Evolutionary conservation across 495 filamentous ascomycete genomes (phyloP).

Genomic region (Mycothermus thermophilus): DNA sequence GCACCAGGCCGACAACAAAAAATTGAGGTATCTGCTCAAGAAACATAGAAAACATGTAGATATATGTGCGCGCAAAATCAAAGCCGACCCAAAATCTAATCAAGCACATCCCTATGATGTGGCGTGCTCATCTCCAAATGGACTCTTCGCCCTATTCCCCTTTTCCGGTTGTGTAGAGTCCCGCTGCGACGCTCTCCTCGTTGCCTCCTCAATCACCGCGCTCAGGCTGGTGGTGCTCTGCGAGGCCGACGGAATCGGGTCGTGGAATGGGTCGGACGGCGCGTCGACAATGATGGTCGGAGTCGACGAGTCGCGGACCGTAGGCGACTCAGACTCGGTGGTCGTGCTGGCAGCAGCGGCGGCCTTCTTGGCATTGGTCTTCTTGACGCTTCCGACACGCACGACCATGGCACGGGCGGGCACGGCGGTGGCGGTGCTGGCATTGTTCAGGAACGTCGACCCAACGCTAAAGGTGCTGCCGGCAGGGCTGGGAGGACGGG

Average conservation of each 20-base stretch:
- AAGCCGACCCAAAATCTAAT: too few relatives aligned
- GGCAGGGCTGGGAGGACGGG: slow-evolving; percentile 32
- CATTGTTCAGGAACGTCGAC: slow-evolving; percentile 50
- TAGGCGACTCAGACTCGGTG: slow-evolving; percentile 11
- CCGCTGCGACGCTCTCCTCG: slow-evolving; percentile 26
- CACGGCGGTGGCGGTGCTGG: slow-evolving; percentile 37
- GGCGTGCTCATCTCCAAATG: slow-evolving; percentile 44
- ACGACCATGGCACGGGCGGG: slow-evolving; percentile 40
- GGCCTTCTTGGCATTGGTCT: slow-evolving; percentile 17
- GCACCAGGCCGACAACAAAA: too few relatives aligned
- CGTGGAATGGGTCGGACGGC: slow-evolving; percentile 43
- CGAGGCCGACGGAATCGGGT: slow-evolving; percentile 28
- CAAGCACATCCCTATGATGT: slow-evolving; percentile 13
- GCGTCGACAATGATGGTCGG: slow-evolving; percentile 39
- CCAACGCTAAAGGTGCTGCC: slow-evolving; percentile 46
- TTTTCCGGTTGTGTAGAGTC: slow-evolving; percentile 15
- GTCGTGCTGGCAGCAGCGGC: slow-evolving; percentile 1
- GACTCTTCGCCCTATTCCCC: slow-evolving; percentile 23
- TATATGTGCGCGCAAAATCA: too few relatives aligned
- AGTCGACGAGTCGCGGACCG: slow-evolving; percentile 21
- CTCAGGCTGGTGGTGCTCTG: slow-evolving; percentile 34
- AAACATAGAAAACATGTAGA: too few relatives aligned
- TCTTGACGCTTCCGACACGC: slow-evolving; percentile 38
- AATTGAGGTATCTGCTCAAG: too few relatives aligned
- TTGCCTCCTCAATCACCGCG: slow-evolving; percentile 39